Evolutionary conservation across 2,329 filamentous ascomycete species (phyloP).

Genomic region (Penicillium sp.): DNA sequence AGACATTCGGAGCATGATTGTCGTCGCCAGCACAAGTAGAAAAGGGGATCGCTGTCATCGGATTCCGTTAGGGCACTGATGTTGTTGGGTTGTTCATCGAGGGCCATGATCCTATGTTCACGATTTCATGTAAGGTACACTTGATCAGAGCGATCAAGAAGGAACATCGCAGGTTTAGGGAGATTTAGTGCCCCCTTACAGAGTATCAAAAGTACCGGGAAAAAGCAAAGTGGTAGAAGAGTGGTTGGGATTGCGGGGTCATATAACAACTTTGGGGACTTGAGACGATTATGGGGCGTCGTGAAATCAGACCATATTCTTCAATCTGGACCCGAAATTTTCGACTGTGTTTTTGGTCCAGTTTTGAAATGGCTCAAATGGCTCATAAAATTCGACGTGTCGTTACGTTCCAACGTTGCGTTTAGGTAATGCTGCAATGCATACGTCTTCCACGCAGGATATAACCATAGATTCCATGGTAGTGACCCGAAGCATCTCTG

Average conservation of each 20-base stretch:
- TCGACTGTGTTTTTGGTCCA: not conserved
- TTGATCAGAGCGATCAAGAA: not conserved
- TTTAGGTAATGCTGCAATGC: not conserved
- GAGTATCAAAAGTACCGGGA: not conserved
- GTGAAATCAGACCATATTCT: not conserved
- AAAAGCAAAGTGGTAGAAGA: not conserved
- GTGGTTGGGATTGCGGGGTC: constrained; percentile 1
- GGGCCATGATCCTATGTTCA: not conserved
- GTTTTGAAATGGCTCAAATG: not conserved
- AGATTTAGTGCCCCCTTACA: not conserved
- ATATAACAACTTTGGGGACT: not conserved
- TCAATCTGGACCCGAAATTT: not conserved
- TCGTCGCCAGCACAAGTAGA: constrained; percentile 37
- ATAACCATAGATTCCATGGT: not conserved
- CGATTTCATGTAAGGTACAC: constrained; percentile 7
- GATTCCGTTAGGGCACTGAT: constrained; percentile 1
- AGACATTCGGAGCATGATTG: constrained; percentile 39
- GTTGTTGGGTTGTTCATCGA: constrained; percentile 1
- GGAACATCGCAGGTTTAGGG: not conserved
- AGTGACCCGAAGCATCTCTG: not conserved
- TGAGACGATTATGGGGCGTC: not conserved
- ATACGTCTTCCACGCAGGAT: not conserved
- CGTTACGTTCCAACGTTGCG: not conserved
- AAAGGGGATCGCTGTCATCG: constrained; percentile 26
- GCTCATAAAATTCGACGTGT: not conserved